Evolutionary conservation across 116 monocot species (phyloP), one percentile per base, ranked within the genome.

Genomic region (Posidonia oceanica): DNA sequence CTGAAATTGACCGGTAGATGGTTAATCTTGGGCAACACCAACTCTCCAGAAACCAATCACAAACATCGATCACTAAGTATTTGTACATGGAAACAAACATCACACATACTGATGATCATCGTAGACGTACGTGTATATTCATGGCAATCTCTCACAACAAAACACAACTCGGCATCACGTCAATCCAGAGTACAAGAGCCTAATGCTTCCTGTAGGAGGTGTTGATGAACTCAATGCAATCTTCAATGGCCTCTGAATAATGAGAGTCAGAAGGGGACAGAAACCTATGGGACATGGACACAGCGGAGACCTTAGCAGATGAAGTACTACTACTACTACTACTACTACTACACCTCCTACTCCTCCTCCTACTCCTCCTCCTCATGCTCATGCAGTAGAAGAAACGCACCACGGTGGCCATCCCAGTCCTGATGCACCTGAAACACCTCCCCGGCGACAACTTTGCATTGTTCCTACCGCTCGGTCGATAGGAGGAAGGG

Each of bases 191-290:
- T 29, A 29, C 29, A 29, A 29, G 29, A 29, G 29, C 29, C 29
- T 29, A 29, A 29, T 29, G 29, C 29, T 75, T 92, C 75, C 77
- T 75, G 15, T 83, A 86, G 13, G 92, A 84, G 59, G 87, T 76
- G 71, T 93, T 88, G 78, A 93, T 79, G 78, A 93, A 88, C 77
- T 80, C 80, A 44, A 93, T 93, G 73, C 93, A 88, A 71, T 93
- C 88, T 54, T 93, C 88, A 57, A 93, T 63, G 64, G 88, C 86
- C 60, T 88, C 86, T 3, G 75, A 79, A 41, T 82, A 77, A 76
- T 88, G 83, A 16, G 86, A 80, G 39, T 93, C 93, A 23, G 74
- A 57, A 0, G 80, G 75, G 7, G 83, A 76, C 64, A 70, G 61
- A 20, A 79, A 77, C 42, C 74, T 58, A 48, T 48, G 48, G 37